A percentile compares a stretch with the other conserved stretches of the same genome.
Conservation (phyloP, 257 asterid species). For the Plantago ovata region DNA sequence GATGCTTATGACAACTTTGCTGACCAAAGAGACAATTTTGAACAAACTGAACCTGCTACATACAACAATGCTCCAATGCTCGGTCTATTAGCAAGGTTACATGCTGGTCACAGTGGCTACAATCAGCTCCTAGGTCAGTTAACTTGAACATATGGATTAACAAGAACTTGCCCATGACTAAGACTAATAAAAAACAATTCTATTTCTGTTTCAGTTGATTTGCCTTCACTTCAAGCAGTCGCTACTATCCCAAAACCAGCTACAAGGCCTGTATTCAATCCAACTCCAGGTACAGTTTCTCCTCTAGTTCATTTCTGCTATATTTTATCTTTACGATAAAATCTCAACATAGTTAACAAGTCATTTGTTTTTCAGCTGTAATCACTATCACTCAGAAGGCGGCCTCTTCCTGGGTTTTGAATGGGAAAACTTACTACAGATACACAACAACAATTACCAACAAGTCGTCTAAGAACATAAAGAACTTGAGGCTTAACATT, state of each 20-base stretch:
- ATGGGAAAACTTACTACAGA: conserved; percentile 73
- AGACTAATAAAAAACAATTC: background rate
- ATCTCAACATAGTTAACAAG: conserved; percentile 6
- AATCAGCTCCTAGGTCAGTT: conserved; percentile 81
- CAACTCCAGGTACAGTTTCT: conserved; percentile 51
- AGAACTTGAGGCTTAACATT: conserved; percentile 61
- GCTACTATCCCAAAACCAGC: conserved; percentile 37
- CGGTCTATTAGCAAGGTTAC: conserved; percentile 81
- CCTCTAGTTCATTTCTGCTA: background rate
- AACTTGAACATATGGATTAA: background rate
- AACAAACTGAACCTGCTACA: conserved; percentile 98
- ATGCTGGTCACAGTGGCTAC: conserved; percentile 63
- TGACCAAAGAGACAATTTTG: conserved; percentile 86
- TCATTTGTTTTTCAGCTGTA: conserved; percentile 36
- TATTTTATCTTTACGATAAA: background rate
- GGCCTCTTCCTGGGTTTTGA: conserved; percentile 61
- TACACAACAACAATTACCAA: conserved; percentile 70
- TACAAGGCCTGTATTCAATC: conserved; percentile 39
- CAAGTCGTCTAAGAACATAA: conserved; percentile 69
- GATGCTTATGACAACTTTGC: conserved; percentile 97
- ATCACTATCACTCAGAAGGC: conserved; percentile 48
- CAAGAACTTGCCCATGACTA: background rate
- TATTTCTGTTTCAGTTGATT: conserved; percentile 34
- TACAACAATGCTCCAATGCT: conserved; percentile 90
- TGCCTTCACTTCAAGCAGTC: conserved; percentile 42